Conservation (phyloP, 1,139 yeast species). For the Arxiozyma bovina region DNA sequence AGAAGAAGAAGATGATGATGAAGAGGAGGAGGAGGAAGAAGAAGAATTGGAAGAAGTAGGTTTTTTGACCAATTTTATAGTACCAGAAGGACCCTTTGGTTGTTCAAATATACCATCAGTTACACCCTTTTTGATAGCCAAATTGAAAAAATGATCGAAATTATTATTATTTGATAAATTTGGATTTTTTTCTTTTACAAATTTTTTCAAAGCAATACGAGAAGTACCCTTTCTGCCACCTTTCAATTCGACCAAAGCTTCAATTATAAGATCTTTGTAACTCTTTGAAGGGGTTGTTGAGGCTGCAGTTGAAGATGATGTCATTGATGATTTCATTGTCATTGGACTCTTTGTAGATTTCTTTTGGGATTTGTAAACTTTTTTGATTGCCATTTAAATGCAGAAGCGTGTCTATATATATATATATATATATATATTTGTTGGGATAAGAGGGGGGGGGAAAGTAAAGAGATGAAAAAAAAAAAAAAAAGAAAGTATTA, state of each 20-base stretch:
- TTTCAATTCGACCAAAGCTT: constrained; percentile 62
- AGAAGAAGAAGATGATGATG: too few relatives aligned
- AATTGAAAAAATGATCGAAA: constrained; percentile 70
- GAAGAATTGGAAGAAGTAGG: neutral
- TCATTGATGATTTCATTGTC: constrained; percentile 1
- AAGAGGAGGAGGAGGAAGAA: too few relatives aligned
- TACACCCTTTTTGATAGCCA: constrained; percentile 78
- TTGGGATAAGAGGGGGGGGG: too few relatives aligned
- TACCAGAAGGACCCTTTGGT: constrained; percentile 64
- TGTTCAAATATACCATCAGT: constrained; percentile 65
- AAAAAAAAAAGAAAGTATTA: too few relatives aligned
- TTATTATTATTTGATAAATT: constrained; percentile 47
- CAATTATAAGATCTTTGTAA: constrained; percentile 58
- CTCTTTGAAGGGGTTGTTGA: constrained; percentile 12
- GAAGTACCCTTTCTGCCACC: constrained; percentile 72
- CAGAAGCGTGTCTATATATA: constrained; percentile 2
- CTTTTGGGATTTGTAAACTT: constrained; percentile 5
- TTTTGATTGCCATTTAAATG: constrained; percentile 1
- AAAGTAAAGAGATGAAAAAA: too few relatives aligned
- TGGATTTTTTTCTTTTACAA: constrained; percentile 41
- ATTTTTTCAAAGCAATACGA: constrained; percentile 73
- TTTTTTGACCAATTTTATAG: constrained; percentile 30
- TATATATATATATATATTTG: neutral
- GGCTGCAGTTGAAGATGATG: constrained; percentile 5
- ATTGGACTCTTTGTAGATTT: constrained; percentile 3